These are phyloP conservation scores for Danielia oregonensis DNA, from an alignment of 805 yeast species.

Conservation along the genomic window DNA sequence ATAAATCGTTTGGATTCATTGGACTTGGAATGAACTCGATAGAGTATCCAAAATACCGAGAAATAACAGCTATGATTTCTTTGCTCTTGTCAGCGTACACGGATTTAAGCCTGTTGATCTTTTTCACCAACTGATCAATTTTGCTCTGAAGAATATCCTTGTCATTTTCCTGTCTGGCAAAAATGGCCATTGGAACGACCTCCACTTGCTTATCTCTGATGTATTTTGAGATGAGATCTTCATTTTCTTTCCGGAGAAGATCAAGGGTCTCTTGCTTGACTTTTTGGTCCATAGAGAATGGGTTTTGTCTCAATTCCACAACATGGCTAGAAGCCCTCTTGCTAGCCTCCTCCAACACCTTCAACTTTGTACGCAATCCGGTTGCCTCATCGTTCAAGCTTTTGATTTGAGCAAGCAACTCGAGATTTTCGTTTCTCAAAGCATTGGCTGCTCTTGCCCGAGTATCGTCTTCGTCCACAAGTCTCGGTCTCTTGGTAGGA, in stretches of 20 bases:
- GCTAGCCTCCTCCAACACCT: constrained; percentile 17
- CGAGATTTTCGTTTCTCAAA: constrained; percentile 40
- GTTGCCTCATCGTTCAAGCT: constrained; percentile 33
- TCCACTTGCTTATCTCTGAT: constrained; percentile 18
- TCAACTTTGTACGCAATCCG: constrained; percentile 33
- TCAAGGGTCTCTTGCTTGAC: constrained; percentile 51
- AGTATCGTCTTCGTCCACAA: constrained; percentile 16
- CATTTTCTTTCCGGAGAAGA: constrained; percentile 55
- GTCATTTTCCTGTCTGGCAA: constrained; percentile 60
- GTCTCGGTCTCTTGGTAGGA: constrained; percentile 25
- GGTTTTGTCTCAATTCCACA: constrained; percentile 63
- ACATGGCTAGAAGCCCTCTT: constrained; percentile 38
- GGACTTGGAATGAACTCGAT: constrained; percentile 58
- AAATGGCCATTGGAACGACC: constrained; percentile 56
- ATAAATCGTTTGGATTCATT: constrained; percentile 42
- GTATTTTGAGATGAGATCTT: constrained; percentile 40
- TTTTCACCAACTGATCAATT: constrained; percentile 48
- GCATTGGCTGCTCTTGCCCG: constrained; percentile 18
- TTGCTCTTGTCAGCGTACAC: constrained; percentile 62
- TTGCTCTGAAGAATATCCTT: constrained; percentile 44
- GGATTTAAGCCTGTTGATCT: constrained; percentile 49
- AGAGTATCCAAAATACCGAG: constrained; percentile 66
- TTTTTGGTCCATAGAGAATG: constrained; percentile 58
- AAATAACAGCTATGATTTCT: constrained; percentile 66
- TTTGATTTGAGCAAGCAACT: constrained; percentile 32